phyloP scores from a whole-genome alignment of 768 basidiomycete species.

The Russula ochroleuca region DNA sequence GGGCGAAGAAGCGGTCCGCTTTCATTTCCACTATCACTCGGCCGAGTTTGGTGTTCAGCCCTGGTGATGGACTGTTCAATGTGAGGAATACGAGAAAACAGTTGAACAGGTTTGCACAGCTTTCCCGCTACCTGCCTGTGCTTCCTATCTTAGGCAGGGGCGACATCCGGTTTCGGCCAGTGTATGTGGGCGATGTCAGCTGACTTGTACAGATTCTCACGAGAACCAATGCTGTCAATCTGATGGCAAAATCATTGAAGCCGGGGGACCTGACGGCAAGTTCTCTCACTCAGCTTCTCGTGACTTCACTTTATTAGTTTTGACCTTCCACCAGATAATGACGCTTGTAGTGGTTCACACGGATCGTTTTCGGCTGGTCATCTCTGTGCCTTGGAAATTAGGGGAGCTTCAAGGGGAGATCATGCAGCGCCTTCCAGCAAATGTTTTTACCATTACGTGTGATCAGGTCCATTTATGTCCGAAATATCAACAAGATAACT shows the following conservation, averaged over 20 bases:
- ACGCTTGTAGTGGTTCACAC: conserved; percentile 54
- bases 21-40: conserved; percentile 56
- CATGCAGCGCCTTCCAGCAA: conserved; percentile 58
- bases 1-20: conserved; percentile 53
- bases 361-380: conserved; percentile 48
- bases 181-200: conserved; percentile 67
- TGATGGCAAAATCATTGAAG: conserved; percentile 45
- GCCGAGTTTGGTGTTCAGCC: conserved; percentile 72
- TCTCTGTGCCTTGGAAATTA: conserved; percentile 59
- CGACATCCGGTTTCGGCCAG: conserved; percentile 60
- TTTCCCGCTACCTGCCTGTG: conserved; percentile 60
- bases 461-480: conserved; percentile 48
- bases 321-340: conserved; percentile 67
- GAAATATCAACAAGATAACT: background rate
- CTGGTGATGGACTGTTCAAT: conserved; percentile 70
- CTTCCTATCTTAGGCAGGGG: conserved; percentile 79
- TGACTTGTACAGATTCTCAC: conserved; percentile 55
- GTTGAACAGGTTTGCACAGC: conserved; percentile 47
- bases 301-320: conserved; percentile 41
- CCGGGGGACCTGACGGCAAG: conserved; percentile 50
- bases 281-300: background rate
- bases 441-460: conserved; percentile 63
- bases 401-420: conserved; percentile 63
- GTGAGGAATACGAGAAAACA: conserved; percentile 38
- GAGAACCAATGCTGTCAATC: conserved; percentile 39